phyloP scores from a whole-genome alignment of 352 stramenopile species.

The Phytophthora syringae region DNA sequence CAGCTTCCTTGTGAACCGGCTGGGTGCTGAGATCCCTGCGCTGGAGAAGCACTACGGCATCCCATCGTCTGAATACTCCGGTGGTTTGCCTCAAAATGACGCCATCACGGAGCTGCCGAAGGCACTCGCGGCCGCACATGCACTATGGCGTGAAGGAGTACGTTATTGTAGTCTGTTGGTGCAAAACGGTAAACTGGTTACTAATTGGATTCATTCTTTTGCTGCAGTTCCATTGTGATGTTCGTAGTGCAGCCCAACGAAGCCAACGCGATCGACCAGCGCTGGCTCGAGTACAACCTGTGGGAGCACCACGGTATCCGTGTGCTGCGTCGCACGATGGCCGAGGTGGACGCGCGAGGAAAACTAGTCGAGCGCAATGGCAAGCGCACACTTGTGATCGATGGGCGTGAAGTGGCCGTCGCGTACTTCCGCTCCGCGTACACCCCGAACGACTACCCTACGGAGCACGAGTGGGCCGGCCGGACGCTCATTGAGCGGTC shows the following conservation, averaged over 20 bases:
- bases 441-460: constrained; percentile 96
- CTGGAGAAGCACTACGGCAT: constrained; percentile 66
- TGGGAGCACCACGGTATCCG: constrained; percentile 84
- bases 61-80: constrained; percentile 40
- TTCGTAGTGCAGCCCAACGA: constrained; percentile 93
- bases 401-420: constrained; percentile 88
- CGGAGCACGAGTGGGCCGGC: constrained; percentile 90
- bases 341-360: constrained; percentile 55
- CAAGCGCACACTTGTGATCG: constrained; percentile 61
- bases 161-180: constrained; percentile 22
- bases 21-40: constrained; percentile 53
- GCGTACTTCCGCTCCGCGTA: constrained; percentile 97
- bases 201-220: constrained; percentile 6
- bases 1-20: constrained; percentile 62
- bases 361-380: constrained; percentile 43
- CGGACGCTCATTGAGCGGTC: constrained; percentile 91
- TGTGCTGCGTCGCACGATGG: constrained; percentile 80
- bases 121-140: constrained; percentile 67
- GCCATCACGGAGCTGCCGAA: constrained; percentile 72
- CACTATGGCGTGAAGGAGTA: constrained; percentile 79
- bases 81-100: constrained; percentile 66
- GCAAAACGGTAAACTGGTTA: background rate
- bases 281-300: constrained; percentile 93
- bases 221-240: constrained; percentile 73
- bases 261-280: constrained; percentile 93